A percentile compares a stretch with the other conserved stretches of the same genome.
phyloP scores from a whole-genome alignment of 1,284 basidiomycete genomes.

The Microbotryum silenes-acaulis region DNA sequence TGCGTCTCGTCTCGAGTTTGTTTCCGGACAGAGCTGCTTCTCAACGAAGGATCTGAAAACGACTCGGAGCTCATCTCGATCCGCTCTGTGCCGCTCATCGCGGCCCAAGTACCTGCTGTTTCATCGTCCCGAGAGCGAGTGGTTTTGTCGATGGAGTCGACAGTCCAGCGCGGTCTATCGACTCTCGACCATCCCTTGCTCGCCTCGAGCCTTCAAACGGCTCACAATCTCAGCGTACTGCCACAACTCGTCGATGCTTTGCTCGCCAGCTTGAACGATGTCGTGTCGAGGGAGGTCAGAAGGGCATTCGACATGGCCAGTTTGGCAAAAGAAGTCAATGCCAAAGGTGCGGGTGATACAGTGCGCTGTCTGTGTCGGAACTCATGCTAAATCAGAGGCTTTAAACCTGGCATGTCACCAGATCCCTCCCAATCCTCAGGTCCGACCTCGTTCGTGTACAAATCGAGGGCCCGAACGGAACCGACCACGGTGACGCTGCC shows the following conservation, averaged over 20 bases:
- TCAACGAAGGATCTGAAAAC: constrained; percentile 13
- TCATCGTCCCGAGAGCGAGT: constrained; percentile 61
- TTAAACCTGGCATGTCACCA: background rate
- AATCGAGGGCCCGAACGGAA: constrained; percentile 71
- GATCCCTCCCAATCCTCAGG: background rate
- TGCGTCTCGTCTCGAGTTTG: background rate
- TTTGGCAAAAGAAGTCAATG: constrained; percentile 70
- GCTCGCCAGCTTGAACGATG: constrained; percentile 69
- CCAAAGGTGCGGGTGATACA: constrained; percentile 53
- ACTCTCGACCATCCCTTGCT: constrained; percentile 75
- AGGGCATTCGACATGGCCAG: constrained; percentile 65
- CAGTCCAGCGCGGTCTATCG: constrained; percentile 68
- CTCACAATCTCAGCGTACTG: constrained; percentile 79
- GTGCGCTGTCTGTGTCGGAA: background rate
- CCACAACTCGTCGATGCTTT: constrained; percentile 74
- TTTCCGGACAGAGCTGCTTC: constrained; percentile 9
- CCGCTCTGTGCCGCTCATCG: constrained; percentile 60
- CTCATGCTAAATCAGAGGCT: background rate
- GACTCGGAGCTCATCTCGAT: constrained; percentile 45
- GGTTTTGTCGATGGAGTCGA: constrained; percentile 74
- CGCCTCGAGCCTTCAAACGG: constrained; percentile 85
- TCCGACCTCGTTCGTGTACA: constrained; percentile 48
- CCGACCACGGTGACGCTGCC: constrained; percentile 72
- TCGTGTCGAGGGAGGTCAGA: constrained; percentile 51
- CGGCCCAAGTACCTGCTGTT: constrained; percentile 60